Evolutionary conservation across 2,329 filamentous ascomycete species (phyloP), one percentile per base, ranked within the genome.

Genomic region (Exophiala sideris): DNA sequence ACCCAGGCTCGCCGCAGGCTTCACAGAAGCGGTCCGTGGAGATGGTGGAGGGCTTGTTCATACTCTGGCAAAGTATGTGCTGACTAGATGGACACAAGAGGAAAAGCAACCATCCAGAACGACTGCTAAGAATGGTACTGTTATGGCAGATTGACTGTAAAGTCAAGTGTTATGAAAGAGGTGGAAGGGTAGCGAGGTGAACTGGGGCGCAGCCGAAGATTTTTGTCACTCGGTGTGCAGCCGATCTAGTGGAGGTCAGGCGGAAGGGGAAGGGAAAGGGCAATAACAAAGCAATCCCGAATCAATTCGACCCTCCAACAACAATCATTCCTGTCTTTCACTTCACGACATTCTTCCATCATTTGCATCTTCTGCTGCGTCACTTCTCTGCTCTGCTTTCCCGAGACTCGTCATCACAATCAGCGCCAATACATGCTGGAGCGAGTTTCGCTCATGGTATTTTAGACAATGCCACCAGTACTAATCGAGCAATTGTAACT

Each of bases 1-100:
- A 64, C 51, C 62, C 62, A 60, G 62, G 62, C 62, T 63, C 61
- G 57, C 60, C 61, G 59, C 60, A 63, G 50, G 59, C 61, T 57
- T 64, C 62, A 52, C 59, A 62, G 62, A 64, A 64, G 54, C 61
- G 60, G 52, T 60, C 61, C 39, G 60, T 61, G 38, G 60, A 50
- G 41, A 60, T 61, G 35, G 57, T 60, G 20, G 61, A 63, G 57
- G 61, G 61, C 54, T 63, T 63, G 62, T 64, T 64, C 62, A 64
- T 64, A 63, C 56, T 63, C 62, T 63, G 57, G 59, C 55, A 54
- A 55, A 50, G 29, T 11, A 36, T 24, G 44, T 52, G 8, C 24
- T 20, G 32, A 20, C 50, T 18, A 51, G 18, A 42, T 45, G 20
- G 36, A 35, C 12, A 8, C 38, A 44, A 33, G 16, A 18, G 20